Conservation (phyloP, 345 rosid species). For the Schrenkiella parvula region DNA sequence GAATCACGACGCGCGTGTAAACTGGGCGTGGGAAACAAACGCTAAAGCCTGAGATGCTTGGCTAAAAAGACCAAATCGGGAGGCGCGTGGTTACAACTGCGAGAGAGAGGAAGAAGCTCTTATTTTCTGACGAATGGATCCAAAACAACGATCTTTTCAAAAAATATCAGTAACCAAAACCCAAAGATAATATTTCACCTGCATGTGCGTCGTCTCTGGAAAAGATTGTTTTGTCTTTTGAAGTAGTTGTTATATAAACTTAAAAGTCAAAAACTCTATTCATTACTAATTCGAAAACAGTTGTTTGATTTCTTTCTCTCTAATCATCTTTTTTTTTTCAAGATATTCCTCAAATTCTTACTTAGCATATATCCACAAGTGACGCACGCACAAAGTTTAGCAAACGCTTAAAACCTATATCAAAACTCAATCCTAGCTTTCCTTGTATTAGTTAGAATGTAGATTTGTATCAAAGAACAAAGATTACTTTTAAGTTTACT, state of each 20-base stretch:
- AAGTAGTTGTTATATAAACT: not conserved
- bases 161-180: not conserved
- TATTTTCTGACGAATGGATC: not conserved
- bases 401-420: no score
- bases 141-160: not conserved
- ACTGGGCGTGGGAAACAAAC: not conserved
- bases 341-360: no score
- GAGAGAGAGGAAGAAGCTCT: not conserved
- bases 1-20: not conserved
- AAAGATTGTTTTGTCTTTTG: not conserved
- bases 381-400: no score
- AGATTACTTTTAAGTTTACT: no score
- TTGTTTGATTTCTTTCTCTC: not conserved
- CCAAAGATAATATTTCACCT: not conserved
- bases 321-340: not conserved
- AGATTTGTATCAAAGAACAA: no score
- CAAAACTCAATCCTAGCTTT: no score
- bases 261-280: not conserved
- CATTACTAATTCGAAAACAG: not conserved
- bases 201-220: constrained; percentile 11
- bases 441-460: no score
- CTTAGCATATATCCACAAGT: no score
- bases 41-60: not conserved
- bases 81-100: not conserved
- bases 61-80: not conserved